Base-by-base conservation (phyloP, 306 rosid species). In the Phaseolus lunatus region DNA sequence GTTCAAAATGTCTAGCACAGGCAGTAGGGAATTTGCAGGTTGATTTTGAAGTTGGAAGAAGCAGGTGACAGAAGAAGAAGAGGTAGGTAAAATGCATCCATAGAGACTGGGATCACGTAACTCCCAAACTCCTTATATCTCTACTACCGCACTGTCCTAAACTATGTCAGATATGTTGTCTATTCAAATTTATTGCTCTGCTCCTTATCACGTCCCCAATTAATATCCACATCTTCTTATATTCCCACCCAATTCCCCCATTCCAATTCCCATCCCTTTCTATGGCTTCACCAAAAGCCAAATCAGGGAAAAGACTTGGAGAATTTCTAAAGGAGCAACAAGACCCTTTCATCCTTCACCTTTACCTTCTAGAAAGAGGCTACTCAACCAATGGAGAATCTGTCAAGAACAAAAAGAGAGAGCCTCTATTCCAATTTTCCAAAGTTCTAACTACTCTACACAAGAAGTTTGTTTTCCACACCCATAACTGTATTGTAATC, bases 261-360 rank as follows among this genome's bases (percentile, higher is more conserved):
- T 18, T 79, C 67, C 13, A 67, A 50, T 74, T 78, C 52, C 20
- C 56, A 67, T 29, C 59, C 27, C 65, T 56, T 67, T 72, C 45
- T 35, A 90, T 90, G 97, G 92, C 90, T 69, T 87, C 91, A 65
- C 4, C 85, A 57, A 43, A 71, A 48, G 7, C 88, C 43, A 85
- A 78, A 76, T 78, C 90, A 63, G 68, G 35, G 63, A 95, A 85
- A 77, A 88, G 81, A 44, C 93, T 93, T 0, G 84, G 72, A 58
- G 91, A 91, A 41, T 90, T 95, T 68, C 91, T 92, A 2, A 87
- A 85, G 57, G 88, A 89, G 66, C 81, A 88, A 56, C 97, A 92
- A 82, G 98, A 92, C 9, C 99, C 99, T 27, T 96, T 96, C 76
- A 80, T 80, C 71, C 75, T 92, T 12, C 90, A 96, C 48, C 56